Conservation (phyloP, 169 alveolate species). For the Plasmodium fragile region DNA sequence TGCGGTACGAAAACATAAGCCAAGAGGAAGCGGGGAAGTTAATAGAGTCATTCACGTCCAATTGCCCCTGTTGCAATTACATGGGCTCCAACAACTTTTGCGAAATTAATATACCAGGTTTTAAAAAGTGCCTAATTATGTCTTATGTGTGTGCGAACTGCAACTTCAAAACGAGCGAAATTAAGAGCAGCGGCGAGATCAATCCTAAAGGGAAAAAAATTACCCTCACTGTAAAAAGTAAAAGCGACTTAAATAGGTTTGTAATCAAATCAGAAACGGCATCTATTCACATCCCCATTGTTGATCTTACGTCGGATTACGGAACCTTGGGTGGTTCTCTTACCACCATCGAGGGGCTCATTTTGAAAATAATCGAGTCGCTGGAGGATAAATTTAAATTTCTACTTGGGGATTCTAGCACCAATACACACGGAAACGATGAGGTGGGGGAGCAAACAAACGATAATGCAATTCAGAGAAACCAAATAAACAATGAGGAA, state of each 20-base stretch:
- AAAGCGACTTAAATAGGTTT: conserved; percentile 95
- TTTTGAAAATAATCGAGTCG: conserved; percentile 88
- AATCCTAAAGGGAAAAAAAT: conserved; percentile 93
- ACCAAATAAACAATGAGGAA: conserved; percentile 27
- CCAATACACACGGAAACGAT: conserved; percentile 76
- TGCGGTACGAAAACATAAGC: conserved; percentile 34
- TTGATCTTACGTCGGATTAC: conserved; percentile 93
- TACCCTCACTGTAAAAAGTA: conserved; percentile 86
- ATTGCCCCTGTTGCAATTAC: conserved; percentile 91
- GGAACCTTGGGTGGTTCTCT: conserved; percentile 86
- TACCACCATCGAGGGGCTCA: conserved; percentile 97
- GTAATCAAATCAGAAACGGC: conserved; percentile 96
- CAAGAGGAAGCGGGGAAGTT: conserved; percentile 61
- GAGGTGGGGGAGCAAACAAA: conserved; percentile 74
- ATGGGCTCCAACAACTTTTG: conserved; percentile 91
- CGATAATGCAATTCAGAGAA: not conserved
- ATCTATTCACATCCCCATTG: conserved; percentile 92
- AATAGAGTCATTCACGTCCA: conserved; percentile 71
- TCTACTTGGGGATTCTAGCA: conserved; percentile 94
- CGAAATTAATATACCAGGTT: conserved; percentile 96
- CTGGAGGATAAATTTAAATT: conserved; percentile 91
- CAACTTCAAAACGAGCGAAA: conserved; percentile 95
- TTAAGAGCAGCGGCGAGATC: conserved; percentile 97
- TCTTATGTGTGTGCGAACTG: conserved; percentile 95
- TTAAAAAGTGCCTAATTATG: conserved; percentile 95